Conservation (phyloP, 164 flowering plant genomes). For the Vitis rupestris region DNA sequence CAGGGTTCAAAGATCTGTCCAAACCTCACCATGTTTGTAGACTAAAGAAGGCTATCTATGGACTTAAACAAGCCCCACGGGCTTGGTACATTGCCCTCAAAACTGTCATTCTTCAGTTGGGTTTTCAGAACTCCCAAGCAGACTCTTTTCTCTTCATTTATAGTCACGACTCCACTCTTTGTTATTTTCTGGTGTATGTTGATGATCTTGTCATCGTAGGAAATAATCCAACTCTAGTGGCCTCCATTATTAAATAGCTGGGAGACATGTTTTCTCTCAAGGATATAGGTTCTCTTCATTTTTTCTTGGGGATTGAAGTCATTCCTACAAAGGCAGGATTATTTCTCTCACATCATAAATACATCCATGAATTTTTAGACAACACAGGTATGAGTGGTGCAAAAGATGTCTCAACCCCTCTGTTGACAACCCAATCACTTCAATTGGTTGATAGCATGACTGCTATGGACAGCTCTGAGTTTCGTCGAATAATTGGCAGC, state of each 20-base stretch:
- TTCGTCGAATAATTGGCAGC: background rate
- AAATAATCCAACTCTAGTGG: too few species aligned
- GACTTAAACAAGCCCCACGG: too few species aligned
- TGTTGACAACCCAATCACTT: background rate
- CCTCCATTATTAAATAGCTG: too few species aligned
- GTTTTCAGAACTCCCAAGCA: background rate
- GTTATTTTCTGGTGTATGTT: background rate
- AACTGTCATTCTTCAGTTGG: background rate
- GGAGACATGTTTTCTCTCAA: background rate
- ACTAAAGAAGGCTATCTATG: too few species aligned
- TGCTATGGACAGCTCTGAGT: background rate
- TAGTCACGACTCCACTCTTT: background rate
- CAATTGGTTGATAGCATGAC: background rate
- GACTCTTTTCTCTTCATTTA: conserved; percentile 4
- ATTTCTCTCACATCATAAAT: conserved; percentile 5
- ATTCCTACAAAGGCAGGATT: background rate
- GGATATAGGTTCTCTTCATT: conserved; percentile 1
- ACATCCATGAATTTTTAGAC: conserved; percentile 1
- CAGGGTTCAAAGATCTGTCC: background rate
- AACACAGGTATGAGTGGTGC: too few species aligned
- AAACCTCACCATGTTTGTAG: conserved; percentile 5
- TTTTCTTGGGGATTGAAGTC: conserved; percentile 11
- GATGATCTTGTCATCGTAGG: too few species aligned
- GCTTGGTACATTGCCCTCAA: background rate
- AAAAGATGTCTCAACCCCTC: background rate